phyloP scores from a whole-genome alignment of 2,329 filamentous ascomycete species.

The Scleromitrula shiraiana region DNA sequence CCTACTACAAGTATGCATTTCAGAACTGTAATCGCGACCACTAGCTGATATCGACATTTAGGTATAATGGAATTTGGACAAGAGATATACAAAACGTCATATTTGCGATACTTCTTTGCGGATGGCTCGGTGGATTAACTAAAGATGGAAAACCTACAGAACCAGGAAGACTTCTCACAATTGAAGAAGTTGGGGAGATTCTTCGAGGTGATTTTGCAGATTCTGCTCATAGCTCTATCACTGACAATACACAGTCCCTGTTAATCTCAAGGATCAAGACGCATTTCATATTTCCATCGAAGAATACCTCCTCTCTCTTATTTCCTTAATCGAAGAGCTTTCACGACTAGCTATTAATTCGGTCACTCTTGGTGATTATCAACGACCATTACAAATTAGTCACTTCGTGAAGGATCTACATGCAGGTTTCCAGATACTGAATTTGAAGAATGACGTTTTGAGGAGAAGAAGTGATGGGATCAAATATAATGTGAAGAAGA shows the following conservation, averaged over 20 bases:
- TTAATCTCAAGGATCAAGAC: constrained; percentile 84
- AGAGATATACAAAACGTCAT: constrained; percentile 75
- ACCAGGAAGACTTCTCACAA: constrained; percentile 65
- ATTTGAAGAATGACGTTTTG: constrained; percentile 91
- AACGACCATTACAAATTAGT: constrained; percentile 78
- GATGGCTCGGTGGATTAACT: constrained; percentile 71
- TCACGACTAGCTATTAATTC: constrained; percentile 87
- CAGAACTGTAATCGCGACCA: background rate
- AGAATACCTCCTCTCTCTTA: constrained; percentile 87
- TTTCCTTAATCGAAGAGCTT: constrained; percentile 83
- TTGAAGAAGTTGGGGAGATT: constrained; percentile 77
- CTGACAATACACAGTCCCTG: constrained; percentile 54
- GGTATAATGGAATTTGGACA: constrained; percentile 79
- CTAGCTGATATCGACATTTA: constrained; percentile 28
- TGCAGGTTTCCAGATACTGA: constrained; percentile 92
- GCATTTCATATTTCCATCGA: constrained; percentile 94
- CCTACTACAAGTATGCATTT: constrained; percentile 78
- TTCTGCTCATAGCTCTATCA: background rate
- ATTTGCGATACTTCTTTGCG: constrained; percentile 47
- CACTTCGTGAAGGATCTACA: constrained; percentile 92
- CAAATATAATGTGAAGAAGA: constrained; percentile 97
- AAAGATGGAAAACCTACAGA: constrained; percentile 44
- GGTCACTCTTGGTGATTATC: constrained; percentile 84
- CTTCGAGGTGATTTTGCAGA: constrained; percentile 47
- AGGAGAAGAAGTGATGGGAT: constrained; percentile 84